Conservation (phyloP, 1,284 basidiomycete genomes). For the Leccinum variabile region DNA sequence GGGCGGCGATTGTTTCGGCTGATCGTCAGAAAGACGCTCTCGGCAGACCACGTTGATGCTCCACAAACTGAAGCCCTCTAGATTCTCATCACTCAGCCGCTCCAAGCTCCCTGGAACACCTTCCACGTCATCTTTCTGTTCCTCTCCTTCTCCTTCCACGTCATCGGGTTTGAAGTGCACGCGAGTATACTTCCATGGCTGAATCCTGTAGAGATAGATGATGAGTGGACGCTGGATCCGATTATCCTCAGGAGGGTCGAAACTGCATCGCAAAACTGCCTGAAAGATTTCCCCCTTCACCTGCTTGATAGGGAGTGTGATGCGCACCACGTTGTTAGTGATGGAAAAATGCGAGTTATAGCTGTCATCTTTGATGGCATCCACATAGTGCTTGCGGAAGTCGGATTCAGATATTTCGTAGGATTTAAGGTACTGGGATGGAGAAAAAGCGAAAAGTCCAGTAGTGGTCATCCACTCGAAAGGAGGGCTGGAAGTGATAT, state of each 20-base stretch:
- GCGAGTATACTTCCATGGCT: constrained; percentile 18
- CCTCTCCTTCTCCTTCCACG: background rate
- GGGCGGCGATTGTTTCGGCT: background rate
- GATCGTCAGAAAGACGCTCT: constrained; percentile 3
- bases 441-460: constrained; percentile 27
- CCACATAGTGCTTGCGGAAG: constrained; percentile 24
- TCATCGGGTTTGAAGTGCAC: constrained; percentile 11
- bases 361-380: constrained; percentile 12
- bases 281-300: constrained; percentile 22
- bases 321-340: constrained; percentile 24
- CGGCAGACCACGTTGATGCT: constrained; percentile 14
- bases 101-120: constrained; percentile 27
- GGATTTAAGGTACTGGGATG: constrained; percentile 18
- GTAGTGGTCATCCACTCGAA: constrained; percentile 11
- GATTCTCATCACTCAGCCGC: constrained; percentile 10
- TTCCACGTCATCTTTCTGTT: background rate
- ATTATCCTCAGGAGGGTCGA: constrained; percentile 17
- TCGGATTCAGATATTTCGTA: constrained; percentile 25
- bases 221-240: constrained; percentile 22
- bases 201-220: constrained; percentile 25
- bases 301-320: constrained; percentile 23
- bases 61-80: constrained; percentile 19
- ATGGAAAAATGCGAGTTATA: constrained; percentile 23
- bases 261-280: constrained; percentile 26
- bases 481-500: background rate